Base-by-base conservation (phyloP, 306 rosid species). In the Lablab purpureus region DNA sequence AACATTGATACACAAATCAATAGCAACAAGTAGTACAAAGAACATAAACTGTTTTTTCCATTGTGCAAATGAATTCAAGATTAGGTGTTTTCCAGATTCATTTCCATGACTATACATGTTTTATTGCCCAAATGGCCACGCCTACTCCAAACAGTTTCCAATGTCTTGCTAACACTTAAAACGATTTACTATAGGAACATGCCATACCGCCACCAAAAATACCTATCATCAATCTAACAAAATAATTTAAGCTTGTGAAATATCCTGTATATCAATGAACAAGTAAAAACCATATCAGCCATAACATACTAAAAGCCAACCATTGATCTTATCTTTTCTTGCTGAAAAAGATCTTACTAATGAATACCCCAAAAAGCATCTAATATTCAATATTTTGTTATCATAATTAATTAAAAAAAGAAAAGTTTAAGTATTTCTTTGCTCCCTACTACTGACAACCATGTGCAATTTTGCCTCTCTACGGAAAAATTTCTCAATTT, bases 1-100 rank as follows among this genome's bases (percentile, higher is more conserved):
- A 80, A 69, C 40, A 80, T 13, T 54, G 64, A 56, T 55, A 67
- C 36, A 30, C 36, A 73, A 30, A 75, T 32, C 60, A 8, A 55
- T 41, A 34, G 30, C 45, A 27, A 59, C 17, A 71, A 77, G n/a
- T 74, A 74, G 56, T 6, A 81, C 49, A 59, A 67, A 7, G 49
- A 14, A 65, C 15, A 27, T 51, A 54, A 80, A 45, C 34, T 62
- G 22, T 51, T 25, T 27, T 4, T 22, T 52, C 13, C 71, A 60
- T 78, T 65, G 50, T 37, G 46, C 37, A 8, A 54, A 71, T 46
- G 25, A 52, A 66, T 19, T 28, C 34, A 18, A 12, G 77, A n/a
- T 58, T 37, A 34, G 65, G 10, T 10, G 14, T 68, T 76, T 36
- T 34, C 40, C 32, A 7, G 11, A 74, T 49, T 79, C 55, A 66